Evolutionary conservation across 2,329 filamentous ascomycete genomes (phyloP).

Genomic region (Xylogone sp.): DNA sequence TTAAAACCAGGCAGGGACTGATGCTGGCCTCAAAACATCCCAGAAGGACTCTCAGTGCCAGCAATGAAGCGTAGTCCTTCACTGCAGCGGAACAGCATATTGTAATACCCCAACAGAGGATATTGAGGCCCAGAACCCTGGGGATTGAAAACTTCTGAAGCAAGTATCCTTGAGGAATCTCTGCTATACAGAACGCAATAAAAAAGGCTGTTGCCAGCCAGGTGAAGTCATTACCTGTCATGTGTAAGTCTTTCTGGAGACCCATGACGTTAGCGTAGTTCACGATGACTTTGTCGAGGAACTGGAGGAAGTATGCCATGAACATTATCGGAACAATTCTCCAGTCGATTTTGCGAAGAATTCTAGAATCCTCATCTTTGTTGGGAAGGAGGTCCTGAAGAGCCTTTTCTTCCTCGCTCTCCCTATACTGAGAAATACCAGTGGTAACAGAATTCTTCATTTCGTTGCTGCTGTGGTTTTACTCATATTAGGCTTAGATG

Average conservation of each 20-base stretch:
- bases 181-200: conserved; percentile 13
- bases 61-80: conserved; percentile 16
- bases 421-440: not conserved
- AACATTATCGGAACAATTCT: conserved; percentile 8
- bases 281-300: conserved; percentile 2
- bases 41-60: conserved; percentile 23
- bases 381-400: not conserved
- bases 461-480: not conserved
- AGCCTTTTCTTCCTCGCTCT: not conserved
- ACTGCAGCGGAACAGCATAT: conserved; percentile 16
- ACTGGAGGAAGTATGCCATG: conserved; percentile 6
- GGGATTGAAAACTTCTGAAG: conserved; percentile 44
- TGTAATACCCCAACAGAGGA: conserved; percentile 6
- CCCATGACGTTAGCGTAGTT: conserved; percentile 14
- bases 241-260: not conserved
- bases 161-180: conserved; percentile 33
- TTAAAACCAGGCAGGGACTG: conserved; percentile 26
- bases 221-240: conserved; percentile 28
- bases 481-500: not conserved
- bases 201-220: conserved; percentile 44
- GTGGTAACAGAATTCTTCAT: not conserved
- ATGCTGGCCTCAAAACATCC: conserved; percentile 24
- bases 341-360: conserved; percentile 5
- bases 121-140: conserved; percentile 9
- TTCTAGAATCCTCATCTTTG: not conserved